Conservation (phyloP, 352 stramenopile species). For the Elongisporangium senticosum region DNA sequence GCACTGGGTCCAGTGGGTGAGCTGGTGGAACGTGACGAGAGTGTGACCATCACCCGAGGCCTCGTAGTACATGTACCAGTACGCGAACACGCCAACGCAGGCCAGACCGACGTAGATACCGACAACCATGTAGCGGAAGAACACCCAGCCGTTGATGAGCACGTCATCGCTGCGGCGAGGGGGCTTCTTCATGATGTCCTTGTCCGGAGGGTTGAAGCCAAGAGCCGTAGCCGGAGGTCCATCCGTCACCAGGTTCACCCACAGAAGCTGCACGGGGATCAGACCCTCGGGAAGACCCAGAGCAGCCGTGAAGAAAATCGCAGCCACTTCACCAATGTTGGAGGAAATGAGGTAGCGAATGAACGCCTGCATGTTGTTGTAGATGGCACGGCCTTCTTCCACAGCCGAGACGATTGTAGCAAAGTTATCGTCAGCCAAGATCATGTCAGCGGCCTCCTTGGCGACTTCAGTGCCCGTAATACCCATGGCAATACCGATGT, state of each 20-base stretch:
- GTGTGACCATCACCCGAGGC: constrained; percentile 89
- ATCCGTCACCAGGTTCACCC: constrained; percentile 99
- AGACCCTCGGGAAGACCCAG: constrained; percentile 96
- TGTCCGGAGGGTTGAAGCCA: constrained; percentile 98
- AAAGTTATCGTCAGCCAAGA: constrained; percentile 99
- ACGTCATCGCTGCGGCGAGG: constrained; percentile 94
- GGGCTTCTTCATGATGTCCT: constrained; percentile 96
- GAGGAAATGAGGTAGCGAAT: constrained; percentile 99
- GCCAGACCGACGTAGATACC: constrained; percentile 92
- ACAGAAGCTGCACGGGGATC: constrained; percentile 98
- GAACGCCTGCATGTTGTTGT: constrained; percentile 98
- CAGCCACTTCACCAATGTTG: constrained; percentile 99
- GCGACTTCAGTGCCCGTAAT: constrained; percentile 97
- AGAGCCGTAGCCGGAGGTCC: constrained; percentile 96
- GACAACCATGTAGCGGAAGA: constrained; percentile 96
- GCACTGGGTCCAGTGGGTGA: constrained; percentile 90
- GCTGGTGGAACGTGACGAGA: constrained; percentile 85
- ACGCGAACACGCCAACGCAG: constrained; percentile 90
- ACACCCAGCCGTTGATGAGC: constrained; percentile 97
- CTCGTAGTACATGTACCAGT: constrained; percentile 93
- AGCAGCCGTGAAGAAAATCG: constrained; percentile 97
- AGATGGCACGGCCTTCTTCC: constrained; percentile 84
- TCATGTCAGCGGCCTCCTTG: constrained; percentile 98
- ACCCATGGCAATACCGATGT: constrained; percentile 99
- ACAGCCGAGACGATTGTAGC: constrained; percentile 95